A percentile compares a stretch with the other conserved stretches of the same genome.
Conservation (phyloP, 2,329 filamentous ascomycete species). For the Ophiostoma sp. region DNA sequence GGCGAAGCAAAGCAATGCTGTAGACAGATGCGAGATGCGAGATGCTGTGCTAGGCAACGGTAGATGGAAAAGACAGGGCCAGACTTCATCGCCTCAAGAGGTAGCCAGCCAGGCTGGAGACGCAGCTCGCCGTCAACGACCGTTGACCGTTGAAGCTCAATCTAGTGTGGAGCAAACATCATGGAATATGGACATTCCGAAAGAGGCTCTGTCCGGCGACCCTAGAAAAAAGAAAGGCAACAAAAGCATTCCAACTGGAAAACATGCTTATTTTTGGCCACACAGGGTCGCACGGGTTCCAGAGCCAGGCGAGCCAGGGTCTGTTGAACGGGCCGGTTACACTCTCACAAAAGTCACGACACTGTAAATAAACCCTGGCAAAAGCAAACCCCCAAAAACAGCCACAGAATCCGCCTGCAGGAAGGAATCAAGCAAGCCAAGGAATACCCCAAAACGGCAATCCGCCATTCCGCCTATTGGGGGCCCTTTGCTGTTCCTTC, state of each 20-base stretch:
- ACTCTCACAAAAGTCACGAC: background rate
- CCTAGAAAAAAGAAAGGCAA: background rate
- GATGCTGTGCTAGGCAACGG: background rate
- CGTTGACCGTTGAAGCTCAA: background rate
- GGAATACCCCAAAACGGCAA: conserved; percentile 3
- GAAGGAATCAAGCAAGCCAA: background rate
- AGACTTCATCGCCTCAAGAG: background rate
- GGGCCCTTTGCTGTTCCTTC: background rate
- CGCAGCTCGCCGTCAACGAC: background rate
- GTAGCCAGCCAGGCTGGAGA: background rate
- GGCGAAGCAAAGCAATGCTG: background rate
- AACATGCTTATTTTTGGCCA: conserved; percentile 13
- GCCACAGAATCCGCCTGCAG: background rate
- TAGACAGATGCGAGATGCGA: no score
- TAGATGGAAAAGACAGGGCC: no score
- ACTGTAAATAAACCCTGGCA: background rate
- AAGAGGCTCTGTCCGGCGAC: background rate
- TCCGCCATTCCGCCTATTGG: background rate
- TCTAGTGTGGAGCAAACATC: background rate
- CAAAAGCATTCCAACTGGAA: no score
- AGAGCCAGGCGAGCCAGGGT: no score
- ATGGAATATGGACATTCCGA: background rate
- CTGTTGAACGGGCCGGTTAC: background rate
- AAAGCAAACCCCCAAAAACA: background rate
- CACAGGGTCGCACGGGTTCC: background rate